These are phyloP conservation scores for Phytopythium vexans DNA, from an alignment of 352 stramenopile species.

Conservation along the genomic window DNA sequence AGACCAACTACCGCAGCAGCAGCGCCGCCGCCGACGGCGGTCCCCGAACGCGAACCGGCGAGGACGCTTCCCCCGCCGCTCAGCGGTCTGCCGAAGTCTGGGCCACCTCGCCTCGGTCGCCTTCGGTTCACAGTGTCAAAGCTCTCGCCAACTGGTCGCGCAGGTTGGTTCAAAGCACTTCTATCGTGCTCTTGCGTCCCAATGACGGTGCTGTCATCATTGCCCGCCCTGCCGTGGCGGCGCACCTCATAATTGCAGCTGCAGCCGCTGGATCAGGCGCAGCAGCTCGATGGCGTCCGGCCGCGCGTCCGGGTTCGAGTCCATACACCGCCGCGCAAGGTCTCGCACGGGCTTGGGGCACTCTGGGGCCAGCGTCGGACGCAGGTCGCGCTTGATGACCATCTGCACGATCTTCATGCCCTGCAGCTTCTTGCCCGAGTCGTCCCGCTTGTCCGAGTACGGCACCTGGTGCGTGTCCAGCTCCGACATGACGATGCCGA, in stretches of 20 bases:
- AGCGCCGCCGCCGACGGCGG: too few species aligned
- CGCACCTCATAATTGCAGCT: conserved; percentile 48
- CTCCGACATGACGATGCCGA: conserved; percentile 80
- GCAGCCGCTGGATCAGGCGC: conserved; percentile 56
- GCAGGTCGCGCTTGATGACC: conserved; percentile 66
- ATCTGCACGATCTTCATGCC: conserved; percentile 85
- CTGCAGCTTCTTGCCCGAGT: conserved; percentile 68
- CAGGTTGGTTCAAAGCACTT: neutral
- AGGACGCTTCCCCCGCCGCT: too few species aligned
- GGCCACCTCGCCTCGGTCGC: too few species aligned
- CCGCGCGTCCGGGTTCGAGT: conserved; percentile 62
- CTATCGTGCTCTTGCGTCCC: neutral
- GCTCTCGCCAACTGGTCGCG: neutral
- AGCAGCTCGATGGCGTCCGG: conserved; percentile 69
- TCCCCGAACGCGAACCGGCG: too few species aligned
- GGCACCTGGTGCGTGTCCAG: conserved; percentile 74
- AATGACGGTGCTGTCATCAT: neutral
- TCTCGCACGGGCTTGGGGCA: conserved; percentile 59
- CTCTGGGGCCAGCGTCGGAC: conserved; percentile 52
- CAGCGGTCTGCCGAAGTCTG: too few species aligned
- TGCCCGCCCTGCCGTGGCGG: too few species aligned
- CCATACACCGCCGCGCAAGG: conserved; percentile 59
- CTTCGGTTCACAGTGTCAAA: too few species aligned
- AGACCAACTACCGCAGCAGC: too few species aligned
- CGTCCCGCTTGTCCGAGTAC: conserved; percentile 79